These are phyloP conservation scores for Wickerhamiella spandovensis DNA, from an alignment of 805 yeast genomes.

Conservation along the genomic window DNA sequence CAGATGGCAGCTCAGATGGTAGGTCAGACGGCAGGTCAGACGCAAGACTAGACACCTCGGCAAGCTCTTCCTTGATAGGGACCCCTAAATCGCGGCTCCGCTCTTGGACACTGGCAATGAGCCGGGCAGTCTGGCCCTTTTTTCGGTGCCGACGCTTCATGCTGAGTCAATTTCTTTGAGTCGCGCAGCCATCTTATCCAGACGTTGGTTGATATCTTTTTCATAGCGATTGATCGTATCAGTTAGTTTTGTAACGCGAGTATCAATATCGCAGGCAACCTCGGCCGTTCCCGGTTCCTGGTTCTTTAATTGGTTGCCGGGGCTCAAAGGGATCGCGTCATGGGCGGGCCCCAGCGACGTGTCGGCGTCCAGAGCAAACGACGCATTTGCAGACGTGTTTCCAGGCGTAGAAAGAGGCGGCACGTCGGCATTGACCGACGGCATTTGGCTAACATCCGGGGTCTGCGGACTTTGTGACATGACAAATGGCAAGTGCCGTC, in stretches of 20 bases:
- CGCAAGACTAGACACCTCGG: too few species aligned
- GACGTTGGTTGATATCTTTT: slow-evolving; percentile 10
- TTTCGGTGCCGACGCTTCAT: slow-evolving; percentile 1
- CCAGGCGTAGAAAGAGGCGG: background rate
- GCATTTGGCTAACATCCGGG: background rate
- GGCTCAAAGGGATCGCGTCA: background rate
- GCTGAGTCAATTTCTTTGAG: slow-evolving; percentile 7
- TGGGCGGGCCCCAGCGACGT: background rate
- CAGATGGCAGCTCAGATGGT: too few species aligned
- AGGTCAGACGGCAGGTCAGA: too few species aligned
- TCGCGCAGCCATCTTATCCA: slow-evolving; percentile 8
- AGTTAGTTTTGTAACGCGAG: slow-evolving; percentile 8
- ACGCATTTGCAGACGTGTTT: background rate
- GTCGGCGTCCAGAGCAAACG: background rate
- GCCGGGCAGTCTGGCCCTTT: slow-evolving; percentile 1
- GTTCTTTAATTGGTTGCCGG: background rate
- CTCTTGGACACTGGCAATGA: background rate
- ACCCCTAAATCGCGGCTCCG: background rate
- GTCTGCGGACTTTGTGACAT: background rate
- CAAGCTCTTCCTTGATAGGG: too few species aligned
- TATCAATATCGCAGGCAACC: slow-evolving; percentile 13
- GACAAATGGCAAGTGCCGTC: background rate
- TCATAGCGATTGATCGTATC: slow-evolving; percentile 12
- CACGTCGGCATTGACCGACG: background rate
- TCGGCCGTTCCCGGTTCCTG: slow-evolving; percentile 10